A percentile compares a stretch with the other conserved stretches of the same genome.
phyloP scores from a whole-genome alignment of 768 basidiomycete genomes.

The Podaxis sp. region DNA sequence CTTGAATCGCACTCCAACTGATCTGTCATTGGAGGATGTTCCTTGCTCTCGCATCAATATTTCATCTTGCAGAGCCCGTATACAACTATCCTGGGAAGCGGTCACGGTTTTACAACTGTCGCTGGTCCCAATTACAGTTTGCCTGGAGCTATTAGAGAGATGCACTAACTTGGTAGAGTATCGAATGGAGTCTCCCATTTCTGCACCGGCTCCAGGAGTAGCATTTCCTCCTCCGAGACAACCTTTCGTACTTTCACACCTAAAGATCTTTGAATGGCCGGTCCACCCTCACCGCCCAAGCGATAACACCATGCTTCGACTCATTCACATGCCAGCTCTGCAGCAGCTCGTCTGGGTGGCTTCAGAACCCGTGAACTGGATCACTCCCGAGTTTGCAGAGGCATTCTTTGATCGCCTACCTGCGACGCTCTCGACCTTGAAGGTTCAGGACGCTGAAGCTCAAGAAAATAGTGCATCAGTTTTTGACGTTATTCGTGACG shows the following conservation, averaged over 20 bases:
- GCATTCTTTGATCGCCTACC: neutral
- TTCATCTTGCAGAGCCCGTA: neutral
- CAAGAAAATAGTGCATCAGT: neutral
- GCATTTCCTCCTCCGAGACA: neutral
- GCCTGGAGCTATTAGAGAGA: neutral
- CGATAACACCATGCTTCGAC: neutral
- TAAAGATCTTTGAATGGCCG: neutral
- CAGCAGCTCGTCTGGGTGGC: neutral
- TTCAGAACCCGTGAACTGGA: neutral
- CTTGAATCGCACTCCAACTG: neutral
- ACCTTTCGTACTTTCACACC: neutral
- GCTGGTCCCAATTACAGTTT: neutral
- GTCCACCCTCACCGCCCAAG: neutral
- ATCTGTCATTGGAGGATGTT: neutral
- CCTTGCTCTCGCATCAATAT: neutral
- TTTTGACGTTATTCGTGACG: neutral
- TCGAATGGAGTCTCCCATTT: neutral
- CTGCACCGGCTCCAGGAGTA: neutral
- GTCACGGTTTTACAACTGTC: neutral
- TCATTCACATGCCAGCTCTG: neutral
- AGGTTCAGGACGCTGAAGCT: neutral
- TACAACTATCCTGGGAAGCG: neutral
- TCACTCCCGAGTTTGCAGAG: neutral
- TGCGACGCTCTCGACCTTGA: neutral
- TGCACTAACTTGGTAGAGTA: neutral